A percentile compares a stretch with the other conserved stretches of the same genome.
Evolutionary conservation across 169 alveolate genomes (phyloP).

Genomic region (Besnoitia besnoiti): DNA sequence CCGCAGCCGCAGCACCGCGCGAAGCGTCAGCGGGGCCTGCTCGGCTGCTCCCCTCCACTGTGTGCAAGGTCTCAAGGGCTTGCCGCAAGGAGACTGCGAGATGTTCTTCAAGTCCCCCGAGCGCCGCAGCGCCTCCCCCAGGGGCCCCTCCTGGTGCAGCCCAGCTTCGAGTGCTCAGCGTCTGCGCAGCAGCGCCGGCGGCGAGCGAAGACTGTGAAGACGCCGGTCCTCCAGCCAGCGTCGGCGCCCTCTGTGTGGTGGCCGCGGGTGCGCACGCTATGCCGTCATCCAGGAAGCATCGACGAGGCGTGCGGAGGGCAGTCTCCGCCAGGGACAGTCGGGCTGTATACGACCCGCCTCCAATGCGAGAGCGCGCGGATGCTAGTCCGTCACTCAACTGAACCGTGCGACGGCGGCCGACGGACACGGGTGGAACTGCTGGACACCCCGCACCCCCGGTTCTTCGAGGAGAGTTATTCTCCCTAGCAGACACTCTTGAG

Average conservation of each 20-base stretch:
- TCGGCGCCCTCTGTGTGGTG: not conserved
- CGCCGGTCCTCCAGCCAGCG: not conserved
- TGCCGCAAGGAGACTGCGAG: constrained; percentile 2
- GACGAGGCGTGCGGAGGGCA: constrained; percentile 11
- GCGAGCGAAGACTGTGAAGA: not conserved
- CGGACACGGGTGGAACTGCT: constrained; percentile 9
- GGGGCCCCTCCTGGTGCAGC: not conserved
- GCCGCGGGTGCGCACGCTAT: not conserved
- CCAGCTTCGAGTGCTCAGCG: not conserved
- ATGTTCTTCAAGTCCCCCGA: constrained; percentile 15
- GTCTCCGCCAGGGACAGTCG: constrained; percentile 41
- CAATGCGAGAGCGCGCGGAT: not conserved
- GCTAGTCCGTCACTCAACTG: not conserved
- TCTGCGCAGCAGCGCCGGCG: not conserved
- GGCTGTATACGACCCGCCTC: not conserved
- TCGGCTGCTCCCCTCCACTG: not conserved
- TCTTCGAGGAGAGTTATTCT: not conserved
- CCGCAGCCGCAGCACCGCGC: constrained; percentile 10
- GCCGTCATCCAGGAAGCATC: constrained; percentile 33
- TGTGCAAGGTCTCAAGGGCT: not conserved
- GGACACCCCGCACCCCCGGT: not conserved
- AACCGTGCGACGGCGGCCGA: not conserved
- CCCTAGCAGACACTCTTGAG: not conserved
- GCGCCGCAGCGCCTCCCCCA: not conserved
- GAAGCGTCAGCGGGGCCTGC: not conserved